Percentiles rank a stretch among this genome's conserved stretches.
These are phyloP conservation scores for Eimeria sp. DNA, from an alignment of 169 alveolate genomes.

Conservation along the genomic window DNA sequence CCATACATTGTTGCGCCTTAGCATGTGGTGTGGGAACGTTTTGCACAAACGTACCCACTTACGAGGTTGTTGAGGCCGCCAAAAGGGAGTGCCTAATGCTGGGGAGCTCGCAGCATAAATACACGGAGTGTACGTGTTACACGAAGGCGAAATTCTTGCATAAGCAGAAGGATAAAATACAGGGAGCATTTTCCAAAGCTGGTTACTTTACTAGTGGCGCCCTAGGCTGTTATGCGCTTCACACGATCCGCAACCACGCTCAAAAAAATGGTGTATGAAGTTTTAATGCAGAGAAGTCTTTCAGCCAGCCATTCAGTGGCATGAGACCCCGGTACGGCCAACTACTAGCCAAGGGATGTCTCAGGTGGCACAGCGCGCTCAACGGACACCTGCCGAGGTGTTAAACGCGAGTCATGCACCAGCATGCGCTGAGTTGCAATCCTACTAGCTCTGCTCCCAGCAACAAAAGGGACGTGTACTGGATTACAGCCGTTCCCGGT, in stretches of 20 bases:
- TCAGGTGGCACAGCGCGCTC: background rate
- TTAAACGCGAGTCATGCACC: slow-evolving; percentile 37
- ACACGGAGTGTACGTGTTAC: background rate
- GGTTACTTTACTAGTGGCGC: background rate
- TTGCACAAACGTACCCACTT: background rate
- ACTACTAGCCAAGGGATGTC: background rate
- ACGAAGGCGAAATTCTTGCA: background rate
- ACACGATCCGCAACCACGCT: background rate
- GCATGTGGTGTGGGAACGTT: background rate
- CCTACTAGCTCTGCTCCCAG: slow-evolving; percentile 53
- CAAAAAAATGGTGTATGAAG: background rate
- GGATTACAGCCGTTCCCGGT: background rate
- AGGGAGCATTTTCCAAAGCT: background rate
- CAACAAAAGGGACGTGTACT: slow-evolving; percentile 46
- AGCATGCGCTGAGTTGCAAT: slow-evolving; percentile 56
- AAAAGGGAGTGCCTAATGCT: background rate
- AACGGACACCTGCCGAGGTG: slow-evolving; percentile 13
- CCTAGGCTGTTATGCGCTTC: background rate
- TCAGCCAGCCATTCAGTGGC: background rate
- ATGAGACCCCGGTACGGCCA: background rate
- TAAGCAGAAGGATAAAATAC: background rate
- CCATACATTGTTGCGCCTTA: background rate
- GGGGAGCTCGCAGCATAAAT: background rate
- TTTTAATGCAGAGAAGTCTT: background rate
- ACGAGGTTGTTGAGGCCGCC: background rate